Percentiles rank a stretch among this genome's conserved stretches.
Conservation (phyloP, 2,329 filamentous ascomycete species). For the Phaeosphaeriaceae sp. region DNA sequence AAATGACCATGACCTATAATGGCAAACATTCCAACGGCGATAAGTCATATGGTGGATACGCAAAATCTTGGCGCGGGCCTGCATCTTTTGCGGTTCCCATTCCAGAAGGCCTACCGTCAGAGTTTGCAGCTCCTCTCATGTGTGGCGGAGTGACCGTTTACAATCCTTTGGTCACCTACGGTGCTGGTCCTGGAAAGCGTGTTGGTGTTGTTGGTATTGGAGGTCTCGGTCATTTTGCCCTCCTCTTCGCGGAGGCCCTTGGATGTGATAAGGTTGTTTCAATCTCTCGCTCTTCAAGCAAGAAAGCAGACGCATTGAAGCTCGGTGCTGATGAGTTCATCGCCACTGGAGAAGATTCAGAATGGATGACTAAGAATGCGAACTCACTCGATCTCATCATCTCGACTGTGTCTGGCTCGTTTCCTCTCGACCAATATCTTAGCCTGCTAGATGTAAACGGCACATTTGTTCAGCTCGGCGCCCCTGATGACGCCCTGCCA, state of each 20-base stretch:
- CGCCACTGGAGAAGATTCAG: constrained; percentile 62
- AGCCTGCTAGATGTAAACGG: constrained; percentile 65
- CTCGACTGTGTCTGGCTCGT: constrained; percentile 63
- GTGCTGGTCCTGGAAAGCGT: constrained; percentile 78
- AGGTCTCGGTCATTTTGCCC: constrained; percentile 74
- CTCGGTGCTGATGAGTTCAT: constrained; percentile 68
- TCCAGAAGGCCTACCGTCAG: constrained; percentile 69
- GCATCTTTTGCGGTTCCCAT: constrained; percentile 77
- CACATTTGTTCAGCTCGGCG: constrained; percentile 69
- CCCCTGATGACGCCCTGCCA: constrained; percentile 64
- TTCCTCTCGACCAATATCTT: constrained; percentile 66
- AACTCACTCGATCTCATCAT: constrained; percentile 64
- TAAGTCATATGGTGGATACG: constrained; percentile 68
- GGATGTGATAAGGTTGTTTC: constrained; percentile 71
- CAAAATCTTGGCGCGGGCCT: constrained; percentile 71
- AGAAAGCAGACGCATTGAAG: constrained; percentile 66
- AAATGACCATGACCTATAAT: constrained; percentile 55
- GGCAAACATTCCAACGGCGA: constrained; percentile 62
- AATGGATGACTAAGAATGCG: constrained; percentile 64
- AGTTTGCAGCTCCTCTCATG: constrained; percentile 75
- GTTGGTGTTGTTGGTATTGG: constrained; percentile 77
- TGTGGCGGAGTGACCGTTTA: constrained; percentile 84
- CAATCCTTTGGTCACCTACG: constrained; percentile 76
- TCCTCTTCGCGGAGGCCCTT: constrained; percentile 74
- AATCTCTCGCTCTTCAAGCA: constrained; percentile 65